Conservation (phyloP, 495 filamentous ascomycete species). For the Podospora conica region DNA sequence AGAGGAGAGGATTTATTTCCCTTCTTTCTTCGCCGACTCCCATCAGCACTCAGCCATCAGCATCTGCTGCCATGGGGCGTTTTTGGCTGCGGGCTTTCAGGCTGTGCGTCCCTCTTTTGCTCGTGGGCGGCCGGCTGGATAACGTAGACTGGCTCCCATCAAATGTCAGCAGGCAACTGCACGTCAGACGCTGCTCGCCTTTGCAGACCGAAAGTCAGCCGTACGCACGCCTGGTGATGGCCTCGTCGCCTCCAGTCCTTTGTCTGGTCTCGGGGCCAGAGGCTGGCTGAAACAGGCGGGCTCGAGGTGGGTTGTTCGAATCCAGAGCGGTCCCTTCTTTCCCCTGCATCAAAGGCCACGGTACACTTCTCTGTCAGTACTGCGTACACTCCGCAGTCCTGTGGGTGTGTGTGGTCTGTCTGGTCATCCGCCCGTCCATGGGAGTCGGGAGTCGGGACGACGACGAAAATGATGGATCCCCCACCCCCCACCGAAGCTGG, state of each 20-base stretch:
- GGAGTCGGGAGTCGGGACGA: too few species aligned
- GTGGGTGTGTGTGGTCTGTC: not conserved
- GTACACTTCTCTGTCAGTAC: too few species aligned
- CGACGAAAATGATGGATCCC: too few species aligned
- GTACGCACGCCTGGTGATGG: not conserved
- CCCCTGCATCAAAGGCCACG: not conserved
- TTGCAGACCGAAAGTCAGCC: not conserved
- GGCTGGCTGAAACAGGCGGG: not conserved
- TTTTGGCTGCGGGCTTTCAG: not conserved
- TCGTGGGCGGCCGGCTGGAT: not conserved
- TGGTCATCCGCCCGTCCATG: too few species aligned
- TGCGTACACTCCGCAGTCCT: not conserved
- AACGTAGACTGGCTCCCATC: too few species aligned
- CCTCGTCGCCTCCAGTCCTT: not conserved
- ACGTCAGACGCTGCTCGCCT: not conserved
- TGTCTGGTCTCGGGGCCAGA: not conserved
- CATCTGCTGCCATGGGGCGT: not conserved
- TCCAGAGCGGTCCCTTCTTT: not conserved
- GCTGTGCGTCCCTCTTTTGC: not conserved
- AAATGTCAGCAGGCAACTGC: not conserved
- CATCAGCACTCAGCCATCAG: too few species aligned
- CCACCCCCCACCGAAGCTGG: too few species aligned
- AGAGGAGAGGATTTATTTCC: not conserved
- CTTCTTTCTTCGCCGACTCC: not conserved
- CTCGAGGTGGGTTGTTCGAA: not conserved